Conservation (phyloP, 176 grass and related monocot genomes). For the Zoysia japonica region DNA sequence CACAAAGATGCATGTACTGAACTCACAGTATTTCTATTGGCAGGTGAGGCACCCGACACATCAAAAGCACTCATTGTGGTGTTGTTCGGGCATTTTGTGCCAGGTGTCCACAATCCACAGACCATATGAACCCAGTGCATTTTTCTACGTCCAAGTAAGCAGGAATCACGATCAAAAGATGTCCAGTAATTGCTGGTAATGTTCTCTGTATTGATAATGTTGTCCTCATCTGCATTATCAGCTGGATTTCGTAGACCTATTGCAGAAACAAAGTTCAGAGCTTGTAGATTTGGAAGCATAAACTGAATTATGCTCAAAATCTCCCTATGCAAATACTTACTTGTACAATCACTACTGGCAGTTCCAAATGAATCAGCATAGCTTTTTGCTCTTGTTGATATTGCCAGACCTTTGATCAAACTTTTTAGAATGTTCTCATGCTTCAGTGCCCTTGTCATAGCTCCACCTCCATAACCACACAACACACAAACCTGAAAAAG, state of each 20-base stretch:
- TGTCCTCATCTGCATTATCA: constrained; percentile 1
- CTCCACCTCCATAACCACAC: constrained; percentile 90
- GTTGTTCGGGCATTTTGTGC: constrained; percentile 88
- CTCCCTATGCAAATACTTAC: constrained; percentile 34
- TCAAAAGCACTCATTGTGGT: constrained; percentile 90
- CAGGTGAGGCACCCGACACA: constrained; percentile 68
- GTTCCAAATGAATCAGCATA: constrained; percentile 33
- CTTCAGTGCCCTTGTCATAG: constrained; percentile 88
- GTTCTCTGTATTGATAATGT: constrained; percentile 1
- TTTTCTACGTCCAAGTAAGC: constrained; percentile 41
- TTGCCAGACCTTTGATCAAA: constrained; percentile 54
- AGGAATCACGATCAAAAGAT: constrained; percentile 29
- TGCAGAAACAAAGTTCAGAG: constrained; percentile 35
- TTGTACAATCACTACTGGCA: constrained; percentile 31
- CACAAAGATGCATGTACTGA: constrained; percentile 26
- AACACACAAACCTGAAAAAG: constrained; percentile 73
- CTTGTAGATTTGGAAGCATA: constrained; percentile 23
- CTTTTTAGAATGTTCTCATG: constrained; percentile 65
- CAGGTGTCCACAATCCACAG: constrained; percentile 93
- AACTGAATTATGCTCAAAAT: constrained; percentile 33
- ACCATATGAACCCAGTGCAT: constrained; percentile 92
- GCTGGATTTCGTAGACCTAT: constrained; percentile 32
- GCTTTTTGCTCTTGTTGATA: constrained; percentile 30
- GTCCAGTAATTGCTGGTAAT: constrained; percentile 34
- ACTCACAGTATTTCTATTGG: constrained; percentile 82